Conservation (phyloP, 345 rosid species). For the Eutrema japonicum region DNA sequence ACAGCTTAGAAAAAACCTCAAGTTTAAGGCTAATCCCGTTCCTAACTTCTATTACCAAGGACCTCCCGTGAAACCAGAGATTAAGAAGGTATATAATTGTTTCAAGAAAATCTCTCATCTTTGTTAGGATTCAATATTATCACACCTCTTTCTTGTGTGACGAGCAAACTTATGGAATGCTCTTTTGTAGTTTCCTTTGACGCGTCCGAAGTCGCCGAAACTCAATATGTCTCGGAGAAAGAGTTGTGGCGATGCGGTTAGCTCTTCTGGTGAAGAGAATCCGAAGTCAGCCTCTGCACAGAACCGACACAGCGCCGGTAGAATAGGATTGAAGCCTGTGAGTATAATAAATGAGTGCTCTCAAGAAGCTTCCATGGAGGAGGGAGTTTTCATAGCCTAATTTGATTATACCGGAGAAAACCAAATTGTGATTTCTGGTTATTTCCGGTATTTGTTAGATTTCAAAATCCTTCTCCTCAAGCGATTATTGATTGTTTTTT, state of each 20-base stretch:
- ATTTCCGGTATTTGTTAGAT: slow-evolving; percentile 3
- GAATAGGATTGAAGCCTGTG: slow-evolving; percentile 13
- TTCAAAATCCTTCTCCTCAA: slow-evolving; percentile 10
- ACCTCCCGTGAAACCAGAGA: slow-evolving; percentile 78
- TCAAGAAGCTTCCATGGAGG: slow-evolving; percentile 18
- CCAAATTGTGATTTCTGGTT: not conserved
- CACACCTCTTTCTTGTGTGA: slow-evolving; percentile 11
- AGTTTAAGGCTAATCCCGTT: slow-evolving; percentile 82
- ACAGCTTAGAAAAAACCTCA: slow-evolving; percentile 78
- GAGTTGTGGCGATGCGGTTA: slow-evolving; percentile 70
- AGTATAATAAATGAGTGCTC: slow-evolving; percentile 12
- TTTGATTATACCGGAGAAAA: slow-evolving; percentile 8
- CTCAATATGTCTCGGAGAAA: slow-evolving; percentile 59
- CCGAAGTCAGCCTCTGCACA: slow-evolving; percentile 52
- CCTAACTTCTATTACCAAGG: slow-evolving; percentile 86
- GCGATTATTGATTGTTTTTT: slow-evolving; percentile 20
- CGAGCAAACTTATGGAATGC: slow-evolving; percentile 21
- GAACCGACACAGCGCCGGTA: slow-evolving; percentile 65
- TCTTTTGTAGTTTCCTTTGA: slow-evolving; percentile 66
- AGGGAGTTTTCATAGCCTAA: slow-evolving; percentile 7
- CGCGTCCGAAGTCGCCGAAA: slow-evolving; percentile 74
- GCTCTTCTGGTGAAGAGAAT: slow-evolving; percentile 53
- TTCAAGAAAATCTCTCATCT: not conserved
- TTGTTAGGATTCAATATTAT: not conserved
- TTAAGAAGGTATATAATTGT: slow-evolving; percentile 65